A percentile compares a stretch with the other conserved stretches of the same genome.
phyloP scores from a whole-genome alignment of 2,329 filamentous ascomycete genomes.

The Lojkania enalia region DNA sequence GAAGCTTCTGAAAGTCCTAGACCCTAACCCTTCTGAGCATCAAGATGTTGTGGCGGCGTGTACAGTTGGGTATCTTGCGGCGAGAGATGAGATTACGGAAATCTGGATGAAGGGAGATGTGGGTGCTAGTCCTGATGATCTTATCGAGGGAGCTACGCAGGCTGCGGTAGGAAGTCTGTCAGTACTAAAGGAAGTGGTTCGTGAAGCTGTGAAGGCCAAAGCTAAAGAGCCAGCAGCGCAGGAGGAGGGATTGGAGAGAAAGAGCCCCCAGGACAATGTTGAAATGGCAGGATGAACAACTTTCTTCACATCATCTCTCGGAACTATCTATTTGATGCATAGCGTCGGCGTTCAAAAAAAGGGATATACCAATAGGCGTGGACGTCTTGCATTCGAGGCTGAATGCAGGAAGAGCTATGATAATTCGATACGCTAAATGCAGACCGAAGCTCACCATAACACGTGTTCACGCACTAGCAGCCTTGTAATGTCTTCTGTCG shows the following conservation, averaged over 20 bases:
- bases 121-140: constrained; percentile 52
- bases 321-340: constrained; percentile 9
- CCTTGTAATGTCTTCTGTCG: too few species aligned
- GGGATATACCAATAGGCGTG: constrained; percentile 9
- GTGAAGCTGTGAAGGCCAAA: constrained; percentile 50
- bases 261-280: constrained; percentile 27
- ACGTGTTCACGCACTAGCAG: too few species aligned
- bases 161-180: constrained; percentile 62
- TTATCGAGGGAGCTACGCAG: constrained; percentile 66
- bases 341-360: constrained; percentile 14
- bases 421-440: too few species aligned
- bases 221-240: constrained; percentile 26
- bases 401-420: too few species aligned
- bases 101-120: constrained; percentile 85
- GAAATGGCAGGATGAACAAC: constrained; percentile 38
- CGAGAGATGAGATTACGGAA: constrained; percentile 88
- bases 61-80: constrained; percentile 86
- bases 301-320: not conserved
- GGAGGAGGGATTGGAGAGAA: constrained; percentile 27
- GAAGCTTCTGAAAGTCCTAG: constrained; percentile 64
- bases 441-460: too few species aligned
- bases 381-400: not conserved
- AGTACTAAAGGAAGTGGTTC: constrained; percentile 64
- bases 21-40: constrained; percentile 83
- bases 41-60: constrained; percentile 77